phyloP scores from a whole-genome alignment of 768 basidiomycete genomes.

The Termitomyces eurrhizus region DNA sequence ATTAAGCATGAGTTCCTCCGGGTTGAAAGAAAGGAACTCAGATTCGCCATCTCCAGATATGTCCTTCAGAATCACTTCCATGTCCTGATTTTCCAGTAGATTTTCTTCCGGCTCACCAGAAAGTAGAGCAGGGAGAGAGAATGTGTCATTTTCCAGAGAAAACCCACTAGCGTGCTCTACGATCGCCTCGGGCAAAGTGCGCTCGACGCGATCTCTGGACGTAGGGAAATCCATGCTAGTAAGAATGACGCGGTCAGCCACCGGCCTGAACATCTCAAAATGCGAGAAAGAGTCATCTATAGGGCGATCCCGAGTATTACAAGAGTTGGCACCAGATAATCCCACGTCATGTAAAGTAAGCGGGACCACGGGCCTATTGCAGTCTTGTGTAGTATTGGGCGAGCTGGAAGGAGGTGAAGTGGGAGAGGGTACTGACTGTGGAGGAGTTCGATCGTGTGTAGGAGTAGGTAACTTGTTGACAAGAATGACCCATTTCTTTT shows the following conservation, averaged over 20 bases:
- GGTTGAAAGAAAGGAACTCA: neutral
- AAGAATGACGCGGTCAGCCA: neutral
- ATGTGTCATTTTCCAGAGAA: neutral
- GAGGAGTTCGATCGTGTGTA: neutral
- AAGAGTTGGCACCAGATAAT: neutral
- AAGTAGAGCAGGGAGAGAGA: neutral
- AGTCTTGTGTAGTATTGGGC: neutral
- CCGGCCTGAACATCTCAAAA: neutral
- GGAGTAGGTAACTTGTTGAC: slow-evolving; percentile 3
- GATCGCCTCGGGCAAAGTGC: neutral
- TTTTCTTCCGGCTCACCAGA: neutral
- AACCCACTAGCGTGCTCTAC: neutral
- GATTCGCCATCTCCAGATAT: neutral
- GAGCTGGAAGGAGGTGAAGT: neutral
- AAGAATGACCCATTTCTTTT: slow-evolving; percentile 6
- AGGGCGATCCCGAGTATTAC: neutral
- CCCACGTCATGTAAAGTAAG: neutral
- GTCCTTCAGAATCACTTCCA: neutral
- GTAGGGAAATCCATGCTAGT: too few relatives aligned
- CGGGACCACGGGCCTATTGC: neutral
- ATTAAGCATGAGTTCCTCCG: neutral
- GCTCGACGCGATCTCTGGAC: neutral
- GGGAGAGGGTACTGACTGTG: neutral
- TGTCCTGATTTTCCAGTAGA: neutral
- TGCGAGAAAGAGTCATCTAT: neutral